Evolutionary conservation across 2,329 filamentous ascomycete species (phyloP).

Genomic region (Lasiodiplodia hormozganensis): DNA sequence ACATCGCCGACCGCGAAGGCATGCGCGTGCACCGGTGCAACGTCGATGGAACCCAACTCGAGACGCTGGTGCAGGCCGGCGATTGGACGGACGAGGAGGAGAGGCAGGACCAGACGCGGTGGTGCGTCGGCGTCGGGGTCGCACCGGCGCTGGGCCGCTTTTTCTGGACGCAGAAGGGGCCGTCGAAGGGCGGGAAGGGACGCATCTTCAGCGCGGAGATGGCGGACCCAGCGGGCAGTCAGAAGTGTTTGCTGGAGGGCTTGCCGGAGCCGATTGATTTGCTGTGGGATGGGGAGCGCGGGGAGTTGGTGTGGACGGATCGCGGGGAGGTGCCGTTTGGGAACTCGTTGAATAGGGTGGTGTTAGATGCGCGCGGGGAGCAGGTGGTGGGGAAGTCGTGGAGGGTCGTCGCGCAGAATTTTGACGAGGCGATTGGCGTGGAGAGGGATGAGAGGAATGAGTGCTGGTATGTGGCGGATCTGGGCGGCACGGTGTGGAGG

Average conservation of each 20-base stretch:
- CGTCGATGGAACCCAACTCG: slow-evolving; percentile 43
- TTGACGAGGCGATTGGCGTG: slow-evolving; percentile 39
- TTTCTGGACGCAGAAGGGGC: slow-evolving; percentile 68
- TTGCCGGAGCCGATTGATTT: slow-evolving; percentile 63
- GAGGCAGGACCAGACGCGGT: slow-evolving; percentile 45
- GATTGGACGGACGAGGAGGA: slow-evolving; percentile 33
- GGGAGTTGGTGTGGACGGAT: slow-evolving; percentile 66
- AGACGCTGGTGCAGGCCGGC: slow-evolving; percentile 49
- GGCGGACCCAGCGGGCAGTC: slow-evolving; percentile 44
- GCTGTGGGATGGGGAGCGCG: slow-evolving; percentile 57
- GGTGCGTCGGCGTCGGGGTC: slow-evolving; percentile 65
- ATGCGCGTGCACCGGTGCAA: slow-evolving; percentile 45
- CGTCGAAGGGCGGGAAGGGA: slow-evolving; percentile 58
- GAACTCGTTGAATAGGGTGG: slow-evolving; percentile 58
- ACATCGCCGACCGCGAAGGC: slow-evolving; percentile 55
- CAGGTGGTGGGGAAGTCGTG: background rate
- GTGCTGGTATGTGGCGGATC: slow-evolving; percentile 34
- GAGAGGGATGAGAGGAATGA: slow-evolving; percentile 31
- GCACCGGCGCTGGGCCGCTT: slow-evolving; percentile 53
- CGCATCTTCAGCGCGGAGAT: slow-evolving; percentile 62
- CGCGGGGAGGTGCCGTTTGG: slow-evolving; percentile 64
- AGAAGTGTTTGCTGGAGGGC: slow-evolving; percentile 48
- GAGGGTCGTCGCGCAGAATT: slow-evolving; percentile 33
- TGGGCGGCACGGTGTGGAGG: slow-evolving; percentile 33
- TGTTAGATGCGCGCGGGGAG: background rate